These are phyloP conservation scores for Ramichloridium luteum DNA, from an alignment of 2,329 filamentous ascomycete species.

Conservation along the genomic window DNA sequence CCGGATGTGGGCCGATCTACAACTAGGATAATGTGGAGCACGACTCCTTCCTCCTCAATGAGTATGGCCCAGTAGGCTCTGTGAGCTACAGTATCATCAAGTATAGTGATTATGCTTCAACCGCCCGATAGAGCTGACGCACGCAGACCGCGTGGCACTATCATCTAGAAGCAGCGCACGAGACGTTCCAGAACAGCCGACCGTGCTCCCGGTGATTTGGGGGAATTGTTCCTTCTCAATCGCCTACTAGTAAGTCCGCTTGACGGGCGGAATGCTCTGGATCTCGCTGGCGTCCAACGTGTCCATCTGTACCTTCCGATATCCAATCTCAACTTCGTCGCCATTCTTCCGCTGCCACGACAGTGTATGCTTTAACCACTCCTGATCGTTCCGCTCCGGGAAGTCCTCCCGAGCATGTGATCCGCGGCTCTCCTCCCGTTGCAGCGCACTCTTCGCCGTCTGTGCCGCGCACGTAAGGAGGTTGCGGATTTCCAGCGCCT, in stretches of 20 bases:
- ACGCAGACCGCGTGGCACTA: too few species aligned
- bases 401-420: conserved; percentile 39
- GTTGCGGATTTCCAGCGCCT: conserved; percentile 37
- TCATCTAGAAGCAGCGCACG: too few species aligned
- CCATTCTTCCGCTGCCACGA: conserved; percentile 33
- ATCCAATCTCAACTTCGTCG: conserved; percentile 30
- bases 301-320: conserved; percentile 30
- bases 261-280: conserved; percentile 20
- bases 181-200: too few species aligned
- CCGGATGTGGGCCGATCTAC: too few species aligned
- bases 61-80: too few species aligned
- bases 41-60: too few species aligned
- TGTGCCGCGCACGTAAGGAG: conserved; percentile 36
- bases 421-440: conserved; percentile 34
- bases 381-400: conserved; percentile 29
- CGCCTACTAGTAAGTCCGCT: conserved; percentile 22
- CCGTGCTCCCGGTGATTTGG: too few species aligned
- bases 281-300: conserved; percentile 37
- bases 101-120: too few species aligned
- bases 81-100: too few species aligned
- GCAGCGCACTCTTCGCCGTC: conserved; percentile 33
- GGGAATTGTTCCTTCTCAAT: too few species aligned
- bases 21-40: too few species aligned
- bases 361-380: conserved; percentile 38
- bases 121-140: too few species aligned